These are phyloP conservation scores for Blastomyces gilchristii DNA, from an alignment of 2,329 filamentous ascomycete genomes.

Conservation along the genomic window DNA sequence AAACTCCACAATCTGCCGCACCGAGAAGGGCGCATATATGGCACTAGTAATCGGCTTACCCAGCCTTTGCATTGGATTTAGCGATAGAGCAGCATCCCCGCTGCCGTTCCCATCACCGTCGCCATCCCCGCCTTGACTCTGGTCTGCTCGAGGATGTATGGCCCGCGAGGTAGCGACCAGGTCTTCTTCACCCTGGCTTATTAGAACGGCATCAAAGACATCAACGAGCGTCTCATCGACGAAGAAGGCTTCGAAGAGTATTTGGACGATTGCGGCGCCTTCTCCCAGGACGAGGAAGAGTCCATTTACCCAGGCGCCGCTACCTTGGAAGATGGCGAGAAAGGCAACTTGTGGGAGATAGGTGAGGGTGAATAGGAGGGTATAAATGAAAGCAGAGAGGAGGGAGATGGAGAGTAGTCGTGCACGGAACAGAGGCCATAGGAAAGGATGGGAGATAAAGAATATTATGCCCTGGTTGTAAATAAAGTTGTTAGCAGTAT, in stretches of 20 bases:
- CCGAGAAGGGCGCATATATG: slow-evolving; percentile 76
- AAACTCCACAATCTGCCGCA: slow-evolving; percentile 83
- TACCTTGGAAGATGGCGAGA: slow-evolving; percentile 76
- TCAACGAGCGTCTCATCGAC: slow-evolving; percentile 70
- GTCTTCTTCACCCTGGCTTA: slow-evolving; percentile 56
- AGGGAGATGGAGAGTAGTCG: slow-evolving; percentile 71
- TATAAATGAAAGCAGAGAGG: slow-evolving; percentile 71
- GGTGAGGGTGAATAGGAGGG: slow-evolving; percentile 76
- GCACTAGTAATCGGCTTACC: slow-evolving; percentile 69
- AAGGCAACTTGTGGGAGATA: slow-evolving; percentile 86
- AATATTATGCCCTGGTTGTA: slow-evolving; percentile 62
- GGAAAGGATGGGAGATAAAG: slow-evolving; percentile 64
- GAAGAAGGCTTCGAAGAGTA: slow-evolving; percentile 70
- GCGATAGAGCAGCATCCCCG: background rate
- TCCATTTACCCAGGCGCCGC: slow-evolving; percentile 81
- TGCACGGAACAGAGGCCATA: slow-evolving; percentile 69
- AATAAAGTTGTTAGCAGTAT: background rate
- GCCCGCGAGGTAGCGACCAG: slow-evolving; percentile 59
- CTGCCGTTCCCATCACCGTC: slow-evolving; percentile 5
- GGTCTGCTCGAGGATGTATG: slow-evolving; percentile 54
- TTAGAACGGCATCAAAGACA: slow-evolving; percentile 74
- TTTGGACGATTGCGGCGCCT: slow-evolving; percentile 50
- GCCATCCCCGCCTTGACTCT: slow-evolving; percentile 4
- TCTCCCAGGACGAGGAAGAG: slow-evolving; percentile 70
- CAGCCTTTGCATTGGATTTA: slow-evolving; percentile 64